A percentile compares a stretch with the other conserved stretches of the same genome.
Conservation (phyloP, 1,284 basidiomycete species). For the Rhizopogon hawkerae region DNA sequence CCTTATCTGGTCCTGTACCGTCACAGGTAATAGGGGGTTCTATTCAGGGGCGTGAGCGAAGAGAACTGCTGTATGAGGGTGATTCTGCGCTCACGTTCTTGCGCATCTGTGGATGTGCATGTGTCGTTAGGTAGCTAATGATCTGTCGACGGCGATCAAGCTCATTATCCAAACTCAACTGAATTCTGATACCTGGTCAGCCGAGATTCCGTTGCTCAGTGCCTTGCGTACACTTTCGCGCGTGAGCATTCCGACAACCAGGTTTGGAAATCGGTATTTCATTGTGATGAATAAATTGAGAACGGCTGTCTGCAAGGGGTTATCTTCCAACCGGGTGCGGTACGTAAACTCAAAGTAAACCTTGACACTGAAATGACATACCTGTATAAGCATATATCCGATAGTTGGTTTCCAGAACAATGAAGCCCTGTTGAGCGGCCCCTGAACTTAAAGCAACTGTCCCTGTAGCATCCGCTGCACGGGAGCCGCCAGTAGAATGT, state of each 20-base stretch:
- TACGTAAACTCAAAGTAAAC: conserved; percentile 13
- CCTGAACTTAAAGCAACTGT: conserved; percentile 32
- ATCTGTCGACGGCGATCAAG: conserved; percentile 47
- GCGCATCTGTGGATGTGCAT: conserved; percentile 98
- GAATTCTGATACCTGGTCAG: conserved; percentile 67
- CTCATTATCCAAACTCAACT: conserved; percentile 5
- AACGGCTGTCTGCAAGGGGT: conserved; percentile 93
- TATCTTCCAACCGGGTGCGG: conserved; percentile 45
- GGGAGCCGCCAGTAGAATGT: conserved; percentile 36
- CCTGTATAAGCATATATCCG: conserved; percentile 97
- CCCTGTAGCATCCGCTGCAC: conserved; percentile 10
- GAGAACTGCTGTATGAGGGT: conserved; percentile 11
- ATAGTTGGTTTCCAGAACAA: conserved; percentile 98
- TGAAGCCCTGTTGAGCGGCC: conserved; percentile 72
- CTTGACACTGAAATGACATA: conserved; percentile 27
- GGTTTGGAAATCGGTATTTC: conserved; percentile 91
- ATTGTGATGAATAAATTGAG: conserved; percentile 90
- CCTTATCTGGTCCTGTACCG: conserved; percentile 96
- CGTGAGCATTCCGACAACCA: conserved; percentile 92
- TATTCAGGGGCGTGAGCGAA: conserved; percentile 27
- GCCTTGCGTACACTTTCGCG: conserved; percentile 94
- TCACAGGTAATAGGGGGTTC: conserved; percentile 88
- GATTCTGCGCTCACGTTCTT: conserved; percentile 58
- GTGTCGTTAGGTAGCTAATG: conserved; percentile 88
- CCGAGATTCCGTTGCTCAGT: conserved; percentile 90